Evolutionary conservation across 2,329 filamentous ascomycete genomes (phyloP), one percentile per base, ranked within the genome.

Genomic region (Cladobotryum protrusum): DNA sequence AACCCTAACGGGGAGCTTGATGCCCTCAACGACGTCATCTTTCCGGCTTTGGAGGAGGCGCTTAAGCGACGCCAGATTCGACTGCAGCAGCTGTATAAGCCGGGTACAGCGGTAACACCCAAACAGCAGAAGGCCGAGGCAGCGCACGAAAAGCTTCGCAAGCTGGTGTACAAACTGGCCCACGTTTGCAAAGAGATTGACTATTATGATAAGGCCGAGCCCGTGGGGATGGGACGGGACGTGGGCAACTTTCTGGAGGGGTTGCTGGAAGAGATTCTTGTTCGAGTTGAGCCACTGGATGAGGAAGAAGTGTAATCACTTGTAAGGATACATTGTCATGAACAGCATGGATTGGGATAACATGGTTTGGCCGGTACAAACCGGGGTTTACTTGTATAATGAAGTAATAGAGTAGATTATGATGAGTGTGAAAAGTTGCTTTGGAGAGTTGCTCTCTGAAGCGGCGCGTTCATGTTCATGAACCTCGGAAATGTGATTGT

Each of bases 221-320:
- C 90, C 5, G 89, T 97, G 11, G 89, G 90, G 1, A 96, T 97
- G 92, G 92, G 90, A 0, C 85, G 89, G 41, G 91, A 92, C 20
- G 90, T 96, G 2, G 83, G 84, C 41, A 89, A 87, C 1, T 95
- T 97, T 59, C 70, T 97, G 7, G 93, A 99, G 67, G 92, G 91
- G 0, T 81, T 97, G 55, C 72, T 99, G 33, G 93, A 99, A 67
- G 93, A 99, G 73, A 86, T 99, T 19, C 72, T 99, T 18, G 90
- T 96, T 34, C 74, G 93, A 49, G 89, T 97, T 13, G 92, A 97
- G 71, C 88, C 91, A 4, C 76, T 90, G 54, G 88, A 93, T 60
- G 87, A 89, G 58, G 80, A 82, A n/a, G 80, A 82, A 48, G 58
- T 59, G 55, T 59, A 50, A 57, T 37, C 18, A 40, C 37, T 3